Base-by-base conservation (phyloP, 73 alveolate genomes). In the Tetrahymena elliotti region DNA sequence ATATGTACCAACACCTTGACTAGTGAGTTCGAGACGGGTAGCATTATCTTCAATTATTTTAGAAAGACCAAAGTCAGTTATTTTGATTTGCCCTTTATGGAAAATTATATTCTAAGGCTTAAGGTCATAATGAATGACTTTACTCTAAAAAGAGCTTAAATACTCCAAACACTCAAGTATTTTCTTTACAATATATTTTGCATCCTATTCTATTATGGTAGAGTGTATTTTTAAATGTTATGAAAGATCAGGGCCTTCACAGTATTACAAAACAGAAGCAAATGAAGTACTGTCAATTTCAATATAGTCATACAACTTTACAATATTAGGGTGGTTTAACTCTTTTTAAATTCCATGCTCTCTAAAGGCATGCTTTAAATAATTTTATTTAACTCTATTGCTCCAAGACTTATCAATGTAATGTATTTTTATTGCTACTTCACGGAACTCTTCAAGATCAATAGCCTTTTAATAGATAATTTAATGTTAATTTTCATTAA, bases 1-100 rank as follows among this genome's bases (percentile, higher is more conserved):
- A 97, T 98, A 98, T 38, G 99, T 98, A 3, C 99, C 99, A 3
- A 98, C 99, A 38, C 99, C 99, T 95, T 98, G 97, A 2, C 98
- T 97, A 13, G 99, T 98, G 20, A 98, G 95, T 96, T 98, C 98
- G 53, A 98, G 96, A 53, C 97, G 95, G 47, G 98, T 98, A 18
- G 94, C 96, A 93, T 97, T 96, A 84, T 97, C 97, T 95, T 98
- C 99, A 22, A 98, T 93, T 5, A 97, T 97, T 96, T 98, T 98
- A 13, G 98, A 98, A 31, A 98, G 96, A 6, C 99, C 99, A 94
- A 98, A 98, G 97, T 98, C 99, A 35, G 98, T 96, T 33, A 98
- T 98, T 97, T 98, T 98, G 6, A 96, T 96, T 94, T 98, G 98
- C 95, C 97, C 97, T 94, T 96, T 95, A 95, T 97, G 97, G 95